These are phyloP conservation scores for Fusarium odoratissimum DNA, from an alignment of 2,329 filamentous ascomycete species.

Conservation along the genomic window DNA sequence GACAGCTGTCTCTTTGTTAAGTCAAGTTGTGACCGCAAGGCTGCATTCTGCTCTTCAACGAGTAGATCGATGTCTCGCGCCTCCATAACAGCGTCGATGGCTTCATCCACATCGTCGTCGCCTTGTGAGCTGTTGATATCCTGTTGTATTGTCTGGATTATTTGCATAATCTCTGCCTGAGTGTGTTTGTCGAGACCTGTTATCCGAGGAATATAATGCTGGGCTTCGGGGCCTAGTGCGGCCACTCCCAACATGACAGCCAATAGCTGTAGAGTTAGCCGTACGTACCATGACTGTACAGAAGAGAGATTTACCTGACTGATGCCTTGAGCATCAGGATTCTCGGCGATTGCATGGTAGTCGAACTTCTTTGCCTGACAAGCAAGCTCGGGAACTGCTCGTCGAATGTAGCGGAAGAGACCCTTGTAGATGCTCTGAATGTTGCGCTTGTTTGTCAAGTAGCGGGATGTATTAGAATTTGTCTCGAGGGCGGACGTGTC, in stretches of 20 bases:
- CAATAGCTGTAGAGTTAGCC: slow-evolving; percentile 60
- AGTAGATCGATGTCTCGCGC: slow-evolving; percentile 66
- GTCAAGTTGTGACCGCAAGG: slow-evolving; percentile 63
- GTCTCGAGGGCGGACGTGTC: slow-evolving; percentile 65
- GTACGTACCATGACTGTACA: not conserved
- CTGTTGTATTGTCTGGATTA: slow-evolving; percentile 56
- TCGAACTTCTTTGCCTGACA: slow-evolving; percentile 65
- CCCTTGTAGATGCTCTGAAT: slow-evolving; percentile 67
- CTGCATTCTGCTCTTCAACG: slow-evolving; percentile 66
- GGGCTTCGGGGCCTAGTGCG: slow-evolving; percentile 68
- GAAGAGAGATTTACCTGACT: slow-evolving; percentile 56
- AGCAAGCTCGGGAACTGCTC: slow-evolving; percentile 62
- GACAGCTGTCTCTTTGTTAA: slow-evolving; percentile 67
- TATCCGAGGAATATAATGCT: slow-evolving; percentile 63
- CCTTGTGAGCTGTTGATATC: slow-evolving; percentile 52
- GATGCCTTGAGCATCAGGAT: slow-evolving; percentile 65
- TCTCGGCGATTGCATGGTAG: slow-evolving; percentile 68
- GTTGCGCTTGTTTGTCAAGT: slow-evolving; percentile 62
- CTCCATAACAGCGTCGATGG: slow-evolving; percentile 55
- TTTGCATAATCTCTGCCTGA: slow-evolving; percentile 59
- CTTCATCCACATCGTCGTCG: slow-evolving; percentile 55
- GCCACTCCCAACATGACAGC: slow-evolving; percentile 71
- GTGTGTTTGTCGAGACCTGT: slow-evolving; percentile 55
- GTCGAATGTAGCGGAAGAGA: slow-evolving; percentile 66
- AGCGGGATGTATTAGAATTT: slow-evolving; percentile 55